phyloP scores from a whole-genome alignment of 345 rosid species.

The Abelmoschus esculentus region DNA sequence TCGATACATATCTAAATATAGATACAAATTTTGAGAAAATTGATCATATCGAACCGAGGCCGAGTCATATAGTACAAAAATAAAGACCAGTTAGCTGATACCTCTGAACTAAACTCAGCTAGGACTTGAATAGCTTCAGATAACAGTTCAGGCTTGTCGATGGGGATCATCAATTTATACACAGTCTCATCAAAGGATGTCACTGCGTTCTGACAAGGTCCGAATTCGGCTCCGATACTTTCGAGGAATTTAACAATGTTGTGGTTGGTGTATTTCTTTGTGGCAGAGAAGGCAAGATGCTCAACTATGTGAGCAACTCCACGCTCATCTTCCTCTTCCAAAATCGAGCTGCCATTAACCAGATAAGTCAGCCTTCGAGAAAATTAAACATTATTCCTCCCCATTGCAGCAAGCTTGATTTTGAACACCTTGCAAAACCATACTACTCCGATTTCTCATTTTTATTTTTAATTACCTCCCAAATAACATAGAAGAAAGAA shows the following conservation, averaged over 20 bases:
- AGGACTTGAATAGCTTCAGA: constrained; percentile 76
- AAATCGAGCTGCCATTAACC: constrained; percentile 79
- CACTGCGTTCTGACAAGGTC: constrained; percentile 85
- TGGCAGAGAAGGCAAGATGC: constrained; percentile 97
- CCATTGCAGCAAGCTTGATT: not conserved
- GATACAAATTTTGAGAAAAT: too few species aligned
- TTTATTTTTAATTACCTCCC: too few species aligned
- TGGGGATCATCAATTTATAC: constrained; percentile 78
- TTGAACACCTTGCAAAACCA: too few species aligned
- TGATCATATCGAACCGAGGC: too few species aligned
- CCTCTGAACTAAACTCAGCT: constrained; percentile 91
- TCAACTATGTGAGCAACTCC: constrained; percentile 95
- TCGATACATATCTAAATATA: too few species aligned
- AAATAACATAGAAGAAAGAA: too few species aligned
- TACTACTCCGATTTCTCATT: too few species aligned
- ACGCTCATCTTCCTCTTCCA: constrained; percentile 92
- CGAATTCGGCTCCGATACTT: constrained; percentile 94
- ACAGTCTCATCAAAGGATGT: constrained; percentile 83
- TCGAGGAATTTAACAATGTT: constrained; percentile 82
- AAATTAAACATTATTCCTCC: too few species aligned
- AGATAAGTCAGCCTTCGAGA: not conserved
- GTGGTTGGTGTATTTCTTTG: constrained; percentile 73
- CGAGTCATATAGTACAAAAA: too few species aligned
- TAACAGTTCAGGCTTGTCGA: constrained; percentile 61
- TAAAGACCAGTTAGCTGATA: constrained; percentile 10